phyloP scores from a whole-genome alignment of 2,329 filamentous ascomycete genomes.

The Monilinia fructigena region DNA sequence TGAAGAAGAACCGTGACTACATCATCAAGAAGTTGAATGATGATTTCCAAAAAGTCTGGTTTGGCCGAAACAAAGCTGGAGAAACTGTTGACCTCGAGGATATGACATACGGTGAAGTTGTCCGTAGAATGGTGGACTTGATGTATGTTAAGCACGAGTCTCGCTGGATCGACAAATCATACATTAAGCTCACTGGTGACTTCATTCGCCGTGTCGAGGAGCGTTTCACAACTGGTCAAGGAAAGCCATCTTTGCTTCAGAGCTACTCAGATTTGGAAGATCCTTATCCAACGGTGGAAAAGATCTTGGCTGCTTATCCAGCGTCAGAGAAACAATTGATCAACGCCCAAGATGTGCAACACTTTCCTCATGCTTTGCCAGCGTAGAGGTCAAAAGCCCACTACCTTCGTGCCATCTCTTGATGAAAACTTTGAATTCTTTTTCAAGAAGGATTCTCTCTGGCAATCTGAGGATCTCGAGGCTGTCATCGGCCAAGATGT shows the following conservation, averaged over 20 bases:
- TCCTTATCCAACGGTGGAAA: conserved; percentile 75
- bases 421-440: conserved; percentile 98
- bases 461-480: conserved; percentile 97
- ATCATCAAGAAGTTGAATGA: conserved; percentile 96
- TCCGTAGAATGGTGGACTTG: conserved; percentile 82
- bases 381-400: conserved; percentile 89
- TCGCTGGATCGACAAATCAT: conserved; percentile 87
- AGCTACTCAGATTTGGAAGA: conserved; percentile 84
- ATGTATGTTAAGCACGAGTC: conserved; percentile 89
- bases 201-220: conserved; percentile 97
- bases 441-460: conserved; percentile 99
- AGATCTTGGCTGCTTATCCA: conserved; percentile 78
- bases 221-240: conserved; percentile 75
- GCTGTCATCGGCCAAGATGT: conserved; percentile 96
- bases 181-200: conserved; percentile 80
- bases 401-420: conserved; percentile 91
- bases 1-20: conserved; percentile 84
- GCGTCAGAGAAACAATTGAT: conserved; percentile 89
- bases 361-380: conserved; percentile 95
- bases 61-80: conserved; percentile 78
- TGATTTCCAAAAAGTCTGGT: conserved; percentile 97
- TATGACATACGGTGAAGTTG: conserved; percentile 91
- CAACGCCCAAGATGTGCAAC: conserved; percentile 96
- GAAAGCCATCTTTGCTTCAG: conserved; percentile 80
- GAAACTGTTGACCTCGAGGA: conserved; percentile 86